Evolutionary conservation across 257 asterid species (phyloP), one percentile per base, ranked within the genome.

Genomic region (Rehmannia glutinosa): DNA sequence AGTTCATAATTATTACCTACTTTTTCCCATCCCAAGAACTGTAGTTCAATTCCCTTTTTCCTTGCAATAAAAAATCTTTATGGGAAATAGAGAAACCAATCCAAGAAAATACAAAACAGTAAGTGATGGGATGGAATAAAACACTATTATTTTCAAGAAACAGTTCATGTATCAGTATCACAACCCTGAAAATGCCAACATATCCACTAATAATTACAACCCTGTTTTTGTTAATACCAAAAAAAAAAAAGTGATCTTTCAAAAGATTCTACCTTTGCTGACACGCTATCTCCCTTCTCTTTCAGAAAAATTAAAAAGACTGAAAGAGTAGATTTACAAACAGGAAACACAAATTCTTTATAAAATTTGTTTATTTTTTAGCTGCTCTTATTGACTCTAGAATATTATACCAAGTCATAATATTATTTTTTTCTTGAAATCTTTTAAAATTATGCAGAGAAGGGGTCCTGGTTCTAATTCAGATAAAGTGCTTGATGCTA

Each of bases 401-500:
- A 21, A 1, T 67, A 12, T 19, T 62, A 57, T 25, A 25, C 59
- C 8, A 30, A 17, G 33, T 24, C 63, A 54, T 51, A 33, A 63
- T 39, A 5, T 12, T 13, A 1, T 12, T 2, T 53, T 53, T 13
- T 53, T 53, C n/a, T n/a, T n/a, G 24, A n/a, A 2, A 12, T 25
- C 6, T 38, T 6, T 6, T 3, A 23, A 27, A 72, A 80, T 69
- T 63, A 70, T 78, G 95, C 92, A 87, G 97, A 82, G 88, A 77
- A 84, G 86, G 64, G 91, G 88, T 20, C 84, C 75, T 69, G 90
- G 91, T 70, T 87, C 90, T 56, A 78, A 73, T 70, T 82, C 97
- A 53, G 90, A 86, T 36, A 92, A 78, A 70, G 82, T 80, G 36
- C 75, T 80, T 55, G 97, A 92, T 82, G 84, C 96, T 46, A 92